Evolutionary conservation across 2,329 filamentous ascomycete species (phyloP).

Genomic region (Dryadomyces quercivorus): DNA sequence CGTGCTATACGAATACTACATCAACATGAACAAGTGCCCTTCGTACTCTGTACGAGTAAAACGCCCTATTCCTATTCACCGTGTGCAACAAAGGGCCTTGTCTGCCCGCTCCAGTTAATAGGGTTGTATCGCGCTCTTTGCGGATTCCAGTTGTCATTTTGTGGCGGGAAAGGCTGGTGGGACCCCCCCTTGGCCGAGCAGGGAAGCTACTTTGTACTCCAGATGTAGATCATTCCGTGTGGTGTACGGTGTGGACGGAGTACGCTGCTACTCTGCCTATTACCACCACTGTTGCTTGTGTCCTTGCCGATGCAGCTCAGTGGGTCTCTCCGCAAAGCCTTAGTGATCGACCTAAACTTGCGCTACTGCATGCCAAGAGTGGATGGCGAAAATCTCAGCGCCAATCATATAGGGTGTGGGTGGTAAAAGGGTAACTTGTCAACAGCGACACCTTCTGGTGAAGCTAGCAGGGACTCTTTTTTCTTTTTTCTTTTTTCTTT

Average conservation of each 20-base stretch:
- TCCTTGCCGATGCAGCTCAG: not conserved
- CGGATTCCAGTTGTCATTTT: not conserved
- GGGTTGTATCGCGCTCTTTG: not conserved
- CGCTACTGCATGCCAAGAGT: constrained; percentile 1
- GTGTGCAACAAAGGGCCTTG: not conserved
- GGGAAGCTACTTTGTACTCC: not conserved
- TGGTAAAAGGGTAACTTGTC: not conserved
- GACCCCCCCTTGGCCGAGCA: not conserved
- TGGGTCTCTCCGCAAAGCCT: constrained; percentile 3
- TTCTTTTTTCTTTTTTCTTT: not conserved
- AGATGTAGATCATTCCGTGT: not conserved
- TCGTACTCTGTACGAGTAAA: too few relatives aligned
- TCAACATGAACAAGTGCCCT: too few relatives aligned
- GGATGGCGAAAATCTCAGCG: not conserved
- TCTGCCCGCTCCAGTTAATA: not conserved
- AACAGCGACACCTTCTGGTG: not conserved
- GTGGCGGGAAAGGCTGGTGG: not conserved
- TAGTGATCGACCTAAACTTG: not conserved
- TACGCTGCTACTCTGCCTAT: not conserved
- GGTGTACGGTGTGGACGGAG: not conserved
- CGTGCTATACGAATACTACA: not conserved
- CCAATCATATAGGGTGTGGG: not conserved
- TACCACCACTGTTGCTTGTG: not conserved
- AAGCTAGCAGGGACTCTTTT: not conserved
- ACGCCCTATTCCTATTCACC: not conserved